Conservation (phyloP, 305 asterid species). For the Petunia hybrid region DNA sequence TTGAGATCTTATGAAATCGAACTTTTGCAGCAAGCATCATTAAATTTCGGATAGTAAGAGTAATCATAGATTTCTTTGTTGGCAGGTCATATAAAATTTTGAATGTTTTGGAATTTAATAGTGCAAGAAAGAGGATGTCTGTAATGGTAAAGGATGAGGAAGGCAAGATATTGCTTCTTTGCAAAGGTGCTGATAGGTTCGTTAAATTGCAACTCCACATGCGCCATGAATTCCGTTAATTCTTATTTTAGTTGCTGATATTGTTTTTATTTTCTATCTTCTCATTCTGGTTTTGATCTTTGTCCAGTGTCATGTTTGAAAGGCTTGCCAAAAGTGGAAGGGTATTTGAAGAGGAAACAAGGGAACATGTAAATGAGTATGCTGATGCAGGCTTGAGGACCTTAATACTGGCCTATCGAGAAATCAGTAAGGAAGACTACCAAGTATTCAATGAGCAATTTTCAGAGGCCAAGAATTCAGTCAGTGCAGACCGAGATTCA, state of each 20-base stretch:
- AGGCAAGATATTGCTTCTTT: constrained; percentile 71
- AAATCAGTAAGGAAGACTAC: constrained; percentile 74
- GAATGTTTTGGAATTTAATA: constrained; percentile 78
- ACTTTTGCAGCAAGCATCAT: not conserved
- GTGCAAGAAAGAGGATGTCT: constrained; percentile 90
- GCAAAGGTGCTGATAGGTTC: constrained; percentile 97
- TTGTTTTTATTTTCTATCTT: constrained; percentile 20
- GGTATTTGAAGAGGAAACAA: constrained; percentile 66
- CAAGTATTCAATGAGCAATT: constrained; percentile 59
- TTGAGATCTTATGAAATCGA: not conserved
- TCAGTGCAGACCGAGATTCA: constrained; percentile 72
- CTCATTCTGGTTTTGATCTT: constrained; percentile 29
- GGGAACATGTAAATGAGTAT: constrained; percentile 72
- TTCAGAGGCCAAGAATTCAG: constrained; percentile 73
- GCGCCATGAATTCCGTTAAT: not conserved
- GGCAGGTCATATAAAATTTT: constrained; percentile 81
- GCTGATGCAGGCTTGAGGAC: constrained; percentile 97
- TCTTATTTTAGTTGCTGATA: constrained; percentile 11
- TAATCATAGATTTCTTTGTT: constrained; percentile 28
- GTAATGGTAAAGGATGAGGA: constrained; percentile 82
- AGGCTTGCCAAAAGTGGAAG: constrained; percentile 71
- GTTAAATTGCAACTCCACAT: constrained; percentile 34
- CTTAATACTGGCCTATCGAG: constrained; percentile 83
- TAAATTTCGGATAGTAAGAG: not conserved
- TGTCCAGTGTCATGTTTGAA: constrained; percentile 78